These are phyloP conservation scores for Isabelozyma heimii DNA, from an alignment of 805 yeast species.

Conservation along the genomic window DNA sequence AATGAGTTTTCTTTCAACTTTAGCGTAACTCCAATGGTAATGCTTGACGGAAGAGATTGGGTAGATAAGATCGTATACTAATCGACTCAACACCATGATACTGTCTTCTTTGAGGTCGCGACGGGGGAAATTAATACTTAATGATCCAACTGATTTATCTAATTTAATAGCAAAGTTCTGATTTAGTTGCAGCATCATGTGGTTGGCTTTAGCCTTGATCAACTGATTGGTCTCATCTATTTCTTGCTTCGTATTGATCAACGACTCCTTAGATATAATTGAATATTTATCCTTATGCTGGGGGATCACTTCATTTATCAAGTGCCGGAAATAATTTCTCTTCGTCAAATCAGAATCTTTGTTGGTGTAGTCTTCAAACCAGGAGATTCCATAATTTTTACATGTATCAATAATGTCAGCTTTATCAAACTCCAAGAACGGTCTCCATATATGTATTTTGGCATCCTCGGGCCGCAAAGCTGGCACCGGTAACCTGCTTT, in stretches of 20 bases:
- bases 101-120: conserved; percentile 6
- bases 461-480: not conserved
- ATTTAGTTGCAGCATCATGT: conserved; percentile 3
- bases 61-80: conserved; percentile 22
- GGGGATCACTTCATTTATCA: conserved; percentile 23
- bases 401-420: conserved; percentile 47
- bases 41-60: conserved; percentile 31
- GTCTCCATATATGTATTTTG: conserved; percentile 40
- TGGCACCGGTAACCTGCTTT: conserved; percentile 21
- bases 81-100: conserved; percentile 22
- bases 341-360: conserved; percentile 49
- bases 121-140: conserved; percentile 9
- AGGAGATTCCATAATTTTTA: conserved; percentile 30
- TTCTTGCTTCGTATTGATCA: conserved; percentile 1
- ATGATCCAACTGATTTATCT: conserved; percentile 2
- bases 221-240: conserved; percentile 5
- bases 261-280: conserved; percentile 1
- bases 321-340: conserved; percentile 54
- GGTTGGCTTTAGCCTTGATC: conserved; percentile 1
- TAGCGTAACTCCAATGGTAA: conserved; percentile 41
- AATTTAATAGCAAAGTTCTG: not conserved
- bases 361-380: conserved; percentile 77
- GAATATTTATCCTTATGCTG: conserved; percentile 1
- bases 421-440: conserved; percentile 50
- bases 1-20: conserved; percentile 27